Percentiles rank a stretch among this genome's conserved stretches.
phyloP scores from a whole-genome alignment of 2,329 filamentous ascomycete genomes.

The Clonostachys chloroleuca region DNA sequence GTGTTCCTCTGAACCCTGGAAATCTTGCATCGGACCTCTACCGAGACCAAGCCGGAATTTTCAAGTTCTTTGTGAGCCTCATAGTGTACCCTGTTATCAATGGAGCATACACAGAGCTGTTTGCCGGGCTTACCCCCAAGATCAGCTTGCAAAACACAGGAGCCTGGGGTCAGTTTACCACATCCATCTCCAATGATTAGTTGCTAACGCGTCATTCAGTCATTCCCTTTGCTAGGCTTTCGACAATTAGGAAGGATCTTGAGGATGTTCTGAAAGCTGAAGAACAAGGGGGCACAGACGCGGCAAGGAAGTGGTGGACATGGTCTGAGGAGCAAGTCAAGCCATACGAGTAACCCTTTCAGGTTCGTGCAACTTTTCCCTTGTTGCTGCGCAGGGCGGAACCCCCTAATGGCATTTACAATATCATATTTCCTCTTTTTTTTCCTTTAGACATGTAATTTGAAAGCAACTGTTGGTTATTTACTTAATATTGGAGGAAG shows the following conservation, averaged over 20 bases:
- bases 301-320: not conserved
- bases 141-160: conserved; percentile 30
- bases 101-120: conserved; percentile 45
- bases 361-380: too few relatives aligned
- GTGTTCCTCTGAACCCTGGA: conserved; percentile 23
- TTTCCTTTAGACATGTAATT: too few relatives aligned
- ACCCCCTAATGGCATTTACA: too few relatives aligned
- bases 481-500: too few relatives aligned
- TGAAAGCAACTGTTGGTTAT: too few relatives aligned
- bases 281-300: not conserved
- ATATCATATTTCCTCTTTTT: too few relatives aligned
- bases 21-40: conserved; percentile 24
- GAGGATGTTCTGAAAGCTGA: not conserved
- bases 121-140: conserved; percentile 34
- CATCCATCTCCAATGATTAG: not conserved
- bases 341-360: not conserved
- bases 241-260: not conserved
- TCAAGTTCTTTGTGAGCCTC: conserved; percentile 4
- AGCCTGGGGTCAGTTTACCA: conserved; percentile 14
- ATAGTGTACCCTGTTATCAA: conserved; percentile 17
- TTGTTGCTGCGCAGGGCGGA: too few relatives aligned
- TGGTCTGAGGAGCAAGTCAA: not conserved
- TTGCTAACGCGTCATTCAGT: not conserved
- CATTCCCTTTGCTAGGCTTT: not conserved
- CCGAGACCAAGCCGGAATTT: conserved; percentile 9